Evolutionary conservation across 345 rosid genomes (phyloP), one percentile per base, ranked within the genome.

Genomic region (Turnera subulata): DNA sequence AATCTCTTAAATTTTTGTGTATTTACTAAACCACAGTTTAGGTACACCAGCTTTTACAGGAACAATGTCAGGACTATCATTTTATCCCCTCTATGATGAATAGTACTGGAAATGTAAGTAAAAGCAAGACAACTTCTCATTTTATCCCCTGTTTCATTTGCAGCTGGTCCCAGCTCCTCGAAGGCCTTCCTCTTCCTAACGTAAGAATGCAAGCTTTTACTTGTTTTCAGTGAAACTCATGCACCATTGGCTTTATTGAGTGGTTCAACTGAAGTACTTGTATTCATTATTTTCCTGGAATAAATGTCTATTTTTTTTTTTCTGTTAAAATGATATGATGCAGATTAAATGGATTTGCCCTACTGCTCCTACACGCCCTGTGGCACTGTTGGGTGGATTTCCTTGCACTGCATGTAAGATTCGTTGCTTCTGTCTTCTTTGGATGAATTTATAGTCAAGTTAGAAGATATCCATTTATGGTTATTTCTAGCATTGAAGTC

Each of bases 101-200:
- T n/a, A n/a, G n/a, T n/a, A n/a, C n/a, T n/a, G n/a, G n/a, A n/a
- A n/a, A n/a, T n/a, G 35, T 29, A 8, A 29, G 35, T 29, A 29
- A 29, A 29, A 8, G 4, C 35, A 18, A 32, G n/a, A 9, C 20
- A 40, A 46, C 8, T 50, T 64, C 74, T 72, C 50, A 79, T 62
- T 55, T 61, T 40, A 43, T 75, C 44, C 53, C 59, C 63, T 67
- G 50, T 68, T 77, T 72, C 59, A 38, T 50, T 2, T 76, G 68
- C 92, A 91, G 98, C 74, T 85, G 86, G 80, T 85, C 92, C 67
- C 98, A 91, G 75, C 83, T 82, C 59, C 71, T 91, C 84, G 98
- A 88, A 69, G 76, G 73, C 76, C 92, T 91, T 59, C 86, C 81
- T 78, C 95, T 91, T 72, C 88, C 96, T 63, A 91, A 91, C 66